These are phyloP conservation scores for Amoebophrya sp. DNA, from an alignment of 169 alveolate species.

Conservation along the genomic window DNA sequence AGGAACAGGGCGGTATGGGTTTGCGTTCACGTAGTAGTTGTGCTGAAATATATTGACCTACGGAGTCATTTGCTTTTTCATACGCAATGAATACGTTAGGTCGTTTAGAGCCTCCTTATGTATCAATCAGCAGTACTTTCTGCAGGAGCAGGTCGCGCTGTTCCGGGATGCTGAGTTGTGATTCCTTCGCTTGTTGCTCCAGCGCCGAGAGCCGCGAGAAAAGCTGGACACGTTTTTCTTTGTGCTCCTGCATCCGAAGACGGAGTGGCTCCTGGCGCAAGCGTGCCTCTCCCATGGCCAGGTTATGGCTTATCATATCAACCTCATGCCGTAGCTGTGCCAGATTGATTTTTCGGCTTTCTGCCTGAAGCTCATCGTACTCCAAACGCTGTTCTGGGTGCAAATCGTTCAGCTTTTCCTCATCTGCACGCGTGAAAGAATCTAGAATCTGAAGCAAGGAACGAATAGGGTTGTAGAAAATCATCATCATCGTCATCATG, in stretches of 20 bases:
- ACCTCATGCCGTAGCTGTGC: not conserved
- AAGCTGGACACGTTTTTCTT: not conserved
- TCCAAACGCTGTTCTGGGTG: constrained; percentile 70
- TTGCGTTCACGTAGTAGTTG: too few species aligned
- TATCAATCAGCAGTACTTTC: constrained; percentile 46
- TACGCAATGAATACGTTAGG: not conserved
- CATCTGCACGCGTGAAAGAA: constrained; percentile 55
- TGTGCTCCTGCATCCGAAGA: not conserved
- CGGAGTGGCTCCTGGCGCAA: not conserved
- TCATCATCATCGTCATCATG: not conserved
- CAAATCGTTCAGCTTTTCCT: constrained; percentile 64
- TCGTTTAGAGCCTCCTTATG: not conserved
- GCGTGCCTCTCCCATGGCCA: not conserved
- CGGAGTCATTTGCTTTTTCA: not conserved
- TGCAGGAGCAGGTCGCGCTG: constrained; percentile 70
- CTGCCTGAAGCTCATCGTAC: constrained; percentile 54
- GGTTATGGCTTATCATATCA: not conserved
- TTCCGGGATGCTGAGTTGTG: constrained; percentile 58
- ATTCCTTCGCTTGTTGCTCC: not conserved
- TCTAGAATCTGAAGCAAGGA: constrained; percentile 37
- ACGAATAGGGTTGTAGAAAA: too few species aligned
- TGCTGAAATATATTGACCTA: not conserved
- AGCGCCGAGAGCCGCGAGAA: not conserved
- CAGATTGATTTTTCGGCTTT: constrained; percentile 53
- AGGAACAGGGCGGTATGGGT: too few species aligned